phyloP scores from a whole-genome alignment of 306 rosid species.

The Macrotyloma uniflorum region DNA sequence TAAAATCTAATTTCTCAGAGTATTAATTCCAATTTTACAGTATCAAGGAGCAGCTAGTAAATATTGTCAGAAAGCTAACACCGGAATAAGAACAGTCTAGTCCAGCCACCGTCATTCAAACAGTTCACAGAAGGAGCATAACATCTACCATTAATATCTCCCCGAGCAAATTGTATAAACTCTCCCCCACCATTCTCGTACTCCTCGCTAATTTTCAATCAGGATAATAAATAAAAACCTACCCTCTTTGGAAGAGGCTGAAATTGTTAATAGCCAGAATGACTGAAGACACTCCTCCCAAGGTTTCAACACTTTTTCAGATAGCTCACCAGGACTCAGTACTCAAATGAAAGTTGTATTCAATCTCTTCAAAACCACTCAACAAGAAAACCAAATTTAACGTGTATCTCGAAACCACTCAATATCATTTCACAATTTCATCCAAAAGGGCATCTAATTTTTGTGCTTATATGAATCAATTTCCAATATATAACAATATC shows the following conservation, averaged over 20 bases:
- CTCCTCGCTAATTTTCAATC: no score
- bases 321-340: background rate
- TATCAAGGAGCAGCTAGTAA: background rate
- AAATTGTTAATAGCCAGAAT: background rate
- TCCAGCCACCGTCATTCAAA: no score
- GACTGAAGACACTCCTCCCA: background rate
- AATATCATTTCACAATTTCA: background rate
- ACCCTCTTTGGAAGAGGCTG: background rate
- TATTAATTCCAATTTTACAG: background rate
- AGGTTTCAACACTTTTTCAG: background rate
- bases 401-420: background rate
- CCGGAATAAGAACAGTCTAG: background rate
- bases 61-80: conserved; percentile 10
- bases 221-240: background rate
- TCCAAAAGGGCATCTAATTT: background rate
- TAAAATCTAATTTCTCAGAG: conserved; percentile 1
- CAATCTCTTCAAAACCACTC: background rate
- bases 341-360: background rate
- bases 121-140: no score
- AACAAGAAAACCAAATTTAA: background rate
- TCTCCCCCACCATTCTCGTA: no score
- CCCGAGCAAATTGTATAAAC: no score
- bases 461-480: background rate
- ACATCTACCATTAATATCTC: no score
- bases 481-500: background rate